A percentile compares a stretch with the other conserved stretches of the same genome.
Conservation (phyloP, 805 yeast genomes). For the Ogataea parapolymorpha region DNA sequence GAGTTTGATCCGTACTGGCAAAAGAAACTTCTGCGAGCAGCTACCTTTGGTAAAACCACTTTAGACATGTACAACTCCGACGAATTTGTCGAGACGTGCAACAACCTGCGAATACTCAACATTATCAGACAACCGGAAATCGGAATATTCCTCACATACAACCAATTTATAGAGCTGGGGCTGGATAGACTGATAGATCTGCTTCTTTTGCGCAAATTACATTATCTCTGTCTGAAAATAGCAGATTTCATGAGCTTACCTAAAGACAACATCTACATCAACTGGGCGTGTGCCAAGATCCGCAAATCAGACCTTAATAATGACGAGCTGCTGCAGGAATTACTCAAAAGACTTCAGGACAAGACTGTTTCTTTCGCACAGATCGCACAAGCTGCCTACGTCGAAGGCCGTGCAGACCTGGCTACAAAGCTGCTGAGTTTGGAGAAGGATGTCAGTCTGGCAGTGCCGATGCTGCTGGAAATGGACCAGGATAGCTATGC, state of each 20-base stretch:
- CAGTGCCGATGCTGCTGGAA: slow-evolving; percentile 59
- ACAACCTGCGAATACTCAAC: slow-evolving; percentile 64
- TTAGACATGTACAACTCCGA: slow-evolving; percentile 54
- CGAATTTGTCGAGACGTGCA: slow-evolving; percentile 59
- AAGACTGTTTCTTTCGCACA: slow-evolving; percentile 52
- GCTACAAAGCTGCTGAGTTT: slow-evolving; percentile 64
- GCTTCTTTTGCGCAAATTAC: slow-evolving; percentile 56
- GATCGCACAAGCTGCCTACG: slow-evolving; percentile 63
- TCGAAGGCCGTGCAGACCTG: slow-evolving; percentile 74
- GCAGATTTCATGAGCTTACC: slow-evolving; percentile 48
- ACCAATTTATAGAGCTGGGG: slow-evolving; percentile 50
- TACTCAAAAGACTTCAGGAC: slow-evolving; percentile 44
- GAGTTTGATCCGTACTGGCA: slow-evolving; percentile 82
- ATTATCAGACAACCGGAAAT: slow-evolving; percentile 59
- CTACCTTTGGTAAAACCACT: slow-evolving; percentile 77
- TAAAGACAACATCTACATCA: slow-evolving; percentile 52
- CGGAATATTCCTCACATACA: slow-evolving; percentile 66
- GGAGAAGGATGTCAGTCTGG: slow-evolving; percentile 62
- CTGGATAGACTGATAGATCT: slow-evolving; percentile 54
- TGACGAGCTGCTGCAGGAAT: slow-evolving; percentile 56
- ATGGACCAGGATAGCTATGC: slow-evolving; percentile 75
- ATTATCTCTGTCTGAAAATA: slow-evolving; percentile 60
- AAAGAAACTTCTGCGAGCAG: slow-evolving; percentile 74
- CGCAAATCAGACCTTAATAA: slow-evolving; percentile 46
- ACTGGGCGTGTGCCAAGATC: slow-evolving; percentile 81